These are phyloP conservation scores for Populus hybrid DNA, from an alignment of 441 rosid genomes.

Conservation along the genomic window DNA sequence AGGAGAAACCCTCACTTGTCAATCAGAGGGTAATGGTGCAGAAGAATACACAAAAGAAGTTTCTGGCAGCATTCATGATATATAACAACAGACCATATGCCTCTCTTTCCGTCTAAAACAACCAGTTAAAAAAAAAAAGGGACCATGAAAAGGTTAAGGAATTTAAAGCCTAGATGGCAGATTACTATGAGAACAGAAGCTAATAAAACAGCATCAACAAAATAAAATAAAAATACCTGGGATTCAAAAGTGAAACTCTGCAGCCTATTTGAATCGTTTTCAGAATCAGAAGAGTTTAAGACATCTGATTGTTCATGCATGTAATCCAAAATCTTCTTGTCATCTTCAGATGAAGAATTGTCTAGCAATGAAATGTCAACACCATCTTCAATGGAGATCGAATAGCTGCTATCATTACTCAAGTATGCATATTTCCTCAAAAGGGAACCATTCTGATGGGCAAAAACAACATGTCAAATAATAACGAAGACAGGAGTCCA, in stretches of 20 bases:
- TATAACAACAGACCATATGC: neutral
- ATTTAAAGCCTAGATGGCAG: neutral
- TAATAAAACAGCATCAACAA: neutral
- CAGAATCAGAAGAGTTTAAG: constrained; percentile 36
- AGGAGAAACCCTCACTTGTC: neutral
- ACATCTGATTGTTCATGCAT: constrained; percentile 39
- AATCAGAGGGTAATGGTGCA: neutral
- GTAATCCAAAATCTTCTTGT: constrained; percentile 39
- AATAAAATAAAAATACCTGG: constrained; percentile 51
- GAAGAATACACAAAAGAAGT: neutral
- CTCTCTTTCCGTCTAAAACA: neutral
- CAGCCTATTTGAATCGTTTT: constrained; percentile 40
- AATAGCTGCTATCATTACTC: constrained; percentile 93
- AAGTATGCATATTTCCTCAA: constrained; percentile 84
- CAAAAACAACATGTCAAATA: constrained; percentile 10
- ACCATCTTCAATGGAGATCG: constrained; percentile 79
- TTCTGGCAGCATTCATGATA: neutral
- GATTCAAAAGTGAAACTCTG: constrained; percentile 91
- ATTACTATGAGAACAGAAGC: neutral
- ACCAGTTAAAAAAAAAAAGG: neutral
- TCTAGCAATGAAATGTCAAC: constrained; percentile 75
- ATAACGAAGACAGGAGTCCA: constrained; percentile 12
- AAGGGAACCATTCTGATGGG: constrained; percentile 79
- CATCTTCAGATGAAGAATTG: constrained; percentile 43
- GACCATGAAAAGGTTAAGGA: neutral